Conservation (phyloP, 768 basidiomycete species). For the Cyathus striatus region DNA sequence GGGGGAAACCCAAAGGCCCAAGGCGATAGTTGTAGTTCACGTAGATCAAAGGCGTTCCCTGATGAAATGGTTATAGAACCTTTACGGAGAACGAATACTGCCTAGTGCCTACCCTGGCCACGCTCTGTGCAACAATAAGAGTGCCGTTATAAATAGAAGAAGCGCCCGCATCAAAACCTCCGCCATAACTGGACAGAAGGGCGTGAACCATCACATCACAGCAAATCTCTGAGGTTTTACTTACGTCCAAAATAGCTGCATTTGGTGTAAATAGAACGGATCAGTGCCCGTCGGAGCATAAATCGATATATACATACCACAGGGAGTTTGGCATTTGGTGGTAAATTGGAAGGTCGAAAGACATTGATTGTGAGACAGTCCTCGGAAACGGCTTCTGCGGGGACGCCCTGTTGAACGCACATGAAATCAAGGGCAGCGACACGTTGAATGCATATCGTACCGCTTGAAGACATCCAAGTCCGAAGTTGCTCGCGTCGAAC, state of each 20-base stretch:
- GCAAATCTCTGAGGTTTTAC: no score
- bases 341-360: conserved; percentile 28
- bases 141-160: conserved; percentile 23
- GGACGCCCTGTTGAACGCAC: background rate
- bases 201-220: background rate
- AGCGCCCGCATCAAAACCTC: conserved; percentile 11
- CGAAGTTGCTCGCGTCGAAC: conserved; percentile 23
- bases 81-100: background rate
- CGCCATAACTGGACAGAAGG: conserved; percentile 7
- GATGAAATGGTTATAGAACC: background rate
- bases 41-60: conserved; percentile 35
- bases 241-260: background rate
- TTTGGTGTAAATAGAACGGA: background rate
- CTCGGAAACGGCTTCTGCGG: conserved; percentile 24
- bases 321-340: conserved; percentile 6
- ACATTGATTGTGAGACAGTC: conserved; percentile 47
- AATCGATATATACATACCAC: conserved; percentile 2
- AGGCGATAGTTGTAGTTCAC: conserved; percentile 38
- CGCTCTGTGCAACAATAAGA: conserved; percentile 17
- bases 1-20: conserved; percentile 40
- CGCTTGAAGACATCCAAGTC: conserved; percentile 21
- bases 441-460: conserved; percentile 4
- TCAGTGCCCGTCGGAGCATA: background rate
- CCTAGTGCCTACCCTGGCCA: conserved; percentile 12
- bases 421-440: no score